Evolutionary conservation across 148 eudicot species (phyloP).

Genomic region (Selenicereus undatus): DNA sequence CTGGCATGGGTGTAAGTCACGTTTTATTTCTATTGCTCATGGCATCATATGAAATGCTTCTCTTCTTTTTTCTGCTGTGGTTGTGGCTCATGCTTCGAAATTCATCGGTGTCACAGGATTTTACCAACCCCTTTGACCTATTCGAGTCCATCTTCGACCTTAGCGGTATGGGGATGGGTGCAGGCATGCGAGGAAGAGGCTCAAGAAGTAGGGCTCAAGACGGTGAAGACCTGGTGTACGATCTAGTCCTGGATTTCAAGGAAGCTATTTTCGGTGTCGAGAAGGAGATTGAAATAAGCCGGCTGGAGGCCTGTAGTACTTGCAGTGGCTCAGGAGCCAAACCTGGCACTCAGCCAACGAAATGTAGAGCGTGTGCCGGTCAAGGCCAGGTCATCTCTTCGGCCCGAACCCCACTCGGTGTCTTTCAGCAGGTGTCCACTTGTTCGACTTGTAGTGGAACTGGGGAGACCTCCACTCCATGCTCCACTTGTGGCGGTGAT

Average conservation of each 20-base stretch:
- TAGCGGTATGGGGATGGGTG: conserved; percentile 53
- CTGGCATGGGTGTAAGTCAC: conserved; percentile 82
- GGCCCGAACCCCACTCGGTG: conserved; percentile 87
- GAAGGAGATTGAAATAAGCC: conserved; percentile 76
- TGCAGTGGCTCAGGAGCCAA: conserved; percentile 96
- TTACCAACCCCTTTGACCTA: conserved; percentile 90
- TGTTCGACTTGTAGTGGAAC: conserved; percentile 79
- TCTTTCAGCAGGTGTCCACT: conserved; percentile 87
- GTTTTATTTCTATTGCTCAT: not conserved
- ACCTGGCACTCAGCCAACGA: conserved; percentile 68
- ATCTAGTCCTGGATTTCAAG: conserved; percentile 73
- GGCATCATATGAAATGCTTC: not conserved
- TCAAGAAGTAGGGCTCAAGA: conserved; percentile 66
- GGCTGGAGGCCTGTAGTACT: conserved; percentile 74
- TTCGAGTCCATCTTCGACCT: conserved; percentile 82
- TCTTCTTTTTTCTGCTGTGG: not conserved
- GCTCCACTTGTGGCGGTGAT: conserved; percentile 78
- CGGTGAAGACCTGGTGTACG: conserved; percentile 86
- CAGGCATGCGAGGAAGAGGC: conserved; percentile 82
- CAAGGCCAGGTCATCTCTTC: conserved; percentile 94
- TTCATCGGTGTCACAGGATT: conserved; percentile 54
- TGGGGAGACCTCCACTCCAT: conserved; percentile 78
- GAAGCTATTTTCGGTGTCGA: conserved; percentile 92
- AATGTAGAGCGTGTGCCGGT: conserved; percentile 74
- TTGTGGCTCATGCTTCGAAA: conserved; percentile 9